phyloP scores from a whole-genome alignment of 176 grass and related monocot genomes.

The Avena atlantica region DNA sequence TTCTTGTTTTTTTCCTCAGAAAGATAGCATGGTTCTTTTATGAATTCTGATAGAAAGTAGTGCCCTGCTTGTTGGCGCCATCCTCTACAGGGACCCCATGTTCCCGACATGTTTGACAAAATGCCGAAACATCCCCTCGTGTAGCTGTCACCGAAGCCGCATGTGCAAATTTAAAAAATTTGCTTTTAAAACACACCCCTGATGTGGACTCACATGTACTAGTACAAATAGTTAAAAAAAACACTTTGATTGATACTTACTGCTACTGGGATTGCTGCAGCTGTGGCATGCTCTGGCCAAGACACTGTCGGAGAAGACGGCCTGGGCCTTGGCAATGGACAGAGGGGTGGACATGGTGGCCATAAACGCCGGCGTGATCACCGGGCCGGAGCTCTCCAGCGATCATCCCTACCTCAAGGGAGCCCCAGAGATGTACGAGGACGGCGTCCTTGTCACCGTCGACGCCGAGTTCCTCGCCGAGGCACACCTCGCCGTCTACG shows the following conservation, averaged over 20 bases:
- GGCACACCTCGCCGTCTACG: conserved; percentile 79
- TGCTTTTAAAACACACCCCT: background rate
- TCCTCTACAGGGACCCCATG: background rate
- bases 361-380: conserved; percentile 76
- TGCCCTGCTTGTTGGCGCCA: background rate
- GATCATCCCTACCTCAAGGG: conserved; percentile 77
- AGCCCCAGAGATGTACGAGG: conserved; percentile 76
- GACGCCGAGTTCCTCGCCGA: conserved; percentile 75
- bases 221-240: background rate
- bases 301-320: conserved; percentile 91
- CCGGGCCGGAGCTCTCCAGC: conserved; percentile 45
- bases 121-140: background rate
- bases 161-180: background rate
- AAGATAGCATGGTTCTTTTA: background rate
- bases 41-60: background rate
- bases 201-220: background rate
- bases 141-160: background rate
- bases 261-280: conserved; percentile 37
- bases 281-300: conserved; percentile 92
- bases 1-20: background rate
- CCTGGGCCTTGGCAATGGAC: conserved; percentile 98
- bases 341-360: conserved; percentile 92
- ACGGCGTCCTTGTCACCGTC: conserved; percentile 87
- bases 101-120: conserved; percentile 28
- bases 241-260: background rate